Conservation (phyloP, 257 asterid genomes). For the Galeopsis tetrahit region DNA sequence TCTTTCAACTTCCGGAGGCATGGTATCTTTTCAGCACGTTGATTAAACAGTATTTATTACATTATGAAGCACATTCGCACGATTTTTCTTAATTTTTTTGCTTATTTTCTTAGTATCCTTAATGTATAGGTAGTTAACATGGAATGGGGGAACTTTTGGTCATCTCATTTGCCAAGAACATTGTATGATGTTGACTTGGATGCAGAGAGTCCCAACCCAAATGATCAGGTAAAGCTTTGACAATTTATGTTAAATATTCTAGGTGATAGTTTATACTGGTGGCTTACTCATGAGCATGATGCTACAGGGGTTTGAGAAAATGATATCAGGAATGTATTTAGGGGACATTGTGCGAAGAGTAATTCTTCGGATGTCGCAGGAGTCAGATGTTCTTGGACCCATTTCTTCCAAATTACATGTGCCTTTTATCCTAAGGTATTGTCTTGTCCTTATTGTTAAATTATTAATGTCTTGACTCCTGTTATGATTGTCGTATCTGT, state of each 20-base stretch:
- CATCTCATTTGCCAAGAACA: slow-evolving; percentile 90
- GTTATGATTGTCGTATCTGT: not conserved
- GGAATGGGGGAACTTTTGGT: slow-evolving; percentile 98
- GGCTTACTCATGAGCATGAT: slow-evolving; percentile 27
- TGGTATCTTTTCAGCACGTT: slow-evolving; percentile 54
- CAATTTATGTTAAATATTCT: not conserved
- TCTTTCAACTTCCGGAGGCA: slow-evolving; percentile 63
- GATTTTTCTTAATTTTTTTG: not conserved
- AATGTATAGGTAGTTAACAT: slow-evolving; percentile 73
- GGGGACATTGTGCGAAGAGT: slow-evolving; percentile 93
- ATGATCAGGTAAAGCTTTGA: slow-evolving; percentile 63
- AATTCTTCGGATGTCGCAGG: slow-evolving; percentile 71
- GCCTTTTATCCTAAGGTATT: slow-evolving; percentile 78
- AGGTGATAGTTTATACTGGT: slow-evolving; percentile 22
- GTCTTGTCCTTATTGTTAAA: slow-evolving; percentile 19
- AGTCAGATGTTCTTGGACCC: slow-evolving; percentile 68
- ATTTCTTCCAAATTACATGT: slow-evolving; percentile 57
- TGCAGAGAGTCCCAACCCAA: slow-evolving; percentile 80
- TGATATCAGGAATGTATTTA: slow-evolving; percentile 94
- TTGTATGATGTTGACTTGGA: slow-evolving; percentile 75
- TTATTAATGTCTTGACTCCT: not conserved
- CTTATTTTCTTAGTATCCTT: slow-evolving; percentile 13
- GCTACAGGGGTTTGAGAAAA: slow-evolving; percentile 83
- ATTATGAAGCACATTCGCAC: slow-evolving; percentile 8
- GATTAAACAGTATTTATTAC: slow-evolving; percentile 12